Evolutionary conservation across 2,329 filamentous ascomycete species (phyloP).

Genomic region (Sordariomycetes sp.): DNA sequence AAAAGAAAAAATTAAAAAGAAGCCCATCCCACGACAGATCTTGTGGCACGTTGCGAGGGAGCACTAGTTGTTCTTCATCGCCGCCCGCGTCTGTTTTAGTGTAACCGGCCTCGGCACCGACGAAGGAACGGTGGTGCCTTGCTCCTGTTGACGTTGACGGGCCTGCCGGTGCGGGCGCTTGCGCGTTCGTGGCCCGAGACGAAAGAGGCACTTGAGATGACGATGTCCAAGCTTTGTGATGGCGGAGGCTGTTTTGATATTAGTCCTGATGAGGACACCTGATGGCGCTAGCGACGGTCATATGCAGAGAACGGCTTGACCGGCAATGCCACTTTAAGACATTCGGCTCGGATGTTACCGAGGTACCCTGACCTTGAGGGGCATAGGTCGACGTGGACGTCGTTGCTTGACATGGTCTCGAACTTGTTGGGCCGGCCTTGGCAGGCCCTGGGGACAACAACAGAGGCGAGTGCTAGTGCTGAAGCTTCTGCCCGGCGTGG

Average conservation of each 20-base stretch:
- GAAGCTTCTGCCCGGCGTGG: too few relatives aligned
- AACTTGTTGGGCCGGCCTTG: neutral
- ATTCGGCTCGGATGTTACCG: neutral
- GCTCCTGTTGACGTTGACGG: too few relatives aligned
- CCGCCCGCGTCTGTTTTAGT: neutral
- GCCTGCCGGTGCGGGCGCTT: too few relatives aligned
- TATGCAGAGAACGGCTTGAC: neutral
- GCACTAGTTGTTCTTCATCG: neutral
- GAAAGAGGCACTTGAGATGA: too few relatives aligned
- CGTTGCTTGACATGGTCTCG: neutral
- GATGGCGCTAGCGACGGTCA: neutral
- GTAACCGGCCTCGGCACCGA: neutral
- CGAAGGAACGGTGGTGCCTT: neutral
- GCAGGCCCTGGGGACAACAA: neutral
- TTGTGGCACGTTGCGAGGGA: neutral
- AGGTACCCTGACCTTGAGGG: neutral
- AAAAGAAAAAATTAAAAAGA: neutral
- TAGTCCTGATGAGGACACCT: neutral
- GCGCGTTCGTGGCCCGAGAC: too few relatives aligned
- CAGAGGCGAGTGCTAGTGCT: neutral
- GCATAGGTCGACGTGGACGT: neutral
- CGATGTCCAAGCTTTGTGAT: too few relatives aligned
- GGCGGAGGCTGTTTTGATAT: too few relatives aligned
- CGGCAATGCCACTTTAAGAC: neutral
- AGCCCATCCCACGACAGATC: neutral